Evolutionary conservation across 345 rosid species (phyloP).

Genomic region (Gossypium australe): DNA sequence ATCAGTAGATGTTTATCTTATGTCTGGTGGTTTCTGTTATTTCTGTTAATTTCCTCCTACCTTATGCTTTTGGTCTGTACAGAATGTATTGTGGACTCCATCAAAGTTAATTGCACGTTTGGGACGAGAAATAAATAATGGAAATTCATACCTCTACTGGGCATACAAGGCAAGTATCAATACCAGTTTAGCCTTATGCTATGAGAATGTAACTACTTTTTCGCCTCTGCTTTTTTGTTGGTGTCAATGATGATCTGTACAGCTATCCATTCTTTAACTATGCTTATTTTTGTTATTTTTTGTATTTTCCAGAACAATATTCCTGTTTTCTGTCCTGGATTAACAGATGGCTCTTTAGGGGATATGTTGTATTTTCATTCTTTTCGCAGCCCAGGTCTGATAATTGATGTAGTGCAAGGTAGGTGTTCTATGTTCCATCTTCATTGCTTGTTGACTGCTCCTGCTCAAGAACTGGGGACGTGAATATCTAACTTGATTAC

Average conservation of each 20-base stretch:
- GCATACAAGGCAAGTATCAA: constrained; percentile 66
- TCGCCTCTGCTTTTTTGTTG: neutral
- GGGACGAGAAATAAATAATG: constrained; percentile 83
- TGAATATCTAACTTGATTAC: neutral
- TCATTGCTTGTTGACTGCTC: neutral
- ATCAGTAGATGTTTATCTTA: neutral
- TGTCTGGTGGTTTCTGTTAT: neutral
- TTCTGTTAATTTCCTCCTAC: constrained; percentile 1
- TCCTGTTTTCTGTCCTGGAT: constrained; percentile 90
- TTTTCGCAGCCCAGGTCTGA: constrained; percentile 13
- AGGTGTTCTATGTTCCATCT: neutral
- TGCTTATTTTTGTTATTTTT: neutral
- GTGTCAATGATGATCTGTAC: neutral
- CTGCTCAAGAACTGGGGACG: constrained; percentile 30
- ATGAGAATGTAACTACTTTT: neutral
- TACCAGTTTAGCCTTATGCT: neutral
- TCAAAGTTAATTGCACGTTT: constrained; percentile 72
- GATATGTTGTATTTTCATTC: constrained; percentile 96
- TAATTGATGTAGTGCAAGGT: constrained; percentile 19
- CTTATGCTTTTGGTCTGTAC: constrained; percentile 20
- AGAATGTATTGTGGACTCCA: constrained; percentile 85
- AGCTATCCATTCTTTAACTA: neutral
- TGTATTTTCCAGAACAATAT: constrained; percentile 61
- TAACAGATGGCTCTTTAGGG: constrained; percentile 95
- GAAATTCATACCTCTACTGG: constrained; percentile 88